A percentile compares a stretch with the other conserved stretches of the same genome.
These are phyloP conservation scores for Candida krabiensis DNA, from an alignment of 805 yeast genomes.

Conservation along the genomic window DNA sequence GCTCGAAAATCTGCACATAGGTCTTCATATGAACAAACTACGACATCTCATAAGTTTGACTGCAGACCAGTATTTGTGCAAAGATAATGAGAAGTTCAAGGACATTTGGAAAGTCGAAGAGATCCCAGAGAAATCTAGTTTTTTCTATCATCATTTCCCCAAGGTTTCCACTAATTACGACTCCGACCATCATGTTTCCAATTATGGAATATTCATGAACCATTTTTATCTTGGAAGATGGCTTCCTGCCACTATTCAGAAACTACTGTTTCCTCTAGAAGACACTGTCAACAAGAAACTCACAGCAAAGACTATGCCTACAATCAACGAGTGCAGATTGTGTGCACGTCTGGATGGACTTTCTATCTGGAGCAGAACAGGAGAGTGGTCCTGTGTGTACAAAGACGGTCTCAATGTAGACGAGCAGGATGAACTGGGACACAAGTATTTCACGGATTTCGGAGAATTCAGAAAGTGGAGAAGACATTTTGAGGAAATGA, in stretches of 20 bases:
- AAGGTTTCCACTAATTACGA: slow-evolving; percentile 33
- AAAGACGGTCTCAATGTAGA: slow-evolving; percentile 3
- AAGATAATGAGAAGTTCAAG: slow-evolving; percentile 29
- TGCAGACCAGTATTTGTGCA: slow-evolving; percentile 21
- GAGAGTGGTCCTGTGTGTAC: slow-evolving; percentile 33
- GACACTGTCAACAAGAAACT: slow-evolving; percentile 22
- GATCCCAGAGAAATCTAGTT: slow-evolving; percentile 28
- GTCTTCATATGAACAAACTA: slow-evolving; percentile 4
- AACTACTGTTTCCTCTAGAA: slow-evolving; percentile 30
- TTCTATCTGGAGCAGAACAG: slow-evolving; percentile 29
- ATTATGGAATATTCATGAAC: slow-evolving; percentile 26
- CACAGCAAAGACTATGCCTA: slow-evolving; percentile 31
- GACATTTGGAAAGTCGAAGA: slow-evolving; percentile 29
- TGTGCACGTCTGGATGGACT: slow-evolving; percentile 28
- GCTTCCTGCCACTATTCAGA: slow-evolving; percentile 30
- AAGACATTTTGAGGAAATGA: slow-evolving; percentile 8
- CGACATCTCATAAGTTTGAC: slow-evolving; percentile 12
- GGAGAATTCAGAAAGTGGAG: slow-evolving; percentile 28
- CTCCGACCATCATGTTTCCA: slow-evolving; percentile 31
- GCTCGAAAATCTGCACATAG: slow-evolving; percentile 1
- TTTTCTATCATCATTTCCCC: slow-evolving; percentile 34
- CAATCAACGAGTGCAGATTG: slow-evolving; percentile 30
- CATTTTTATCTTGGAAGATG: slow-evolving; percentile 35
- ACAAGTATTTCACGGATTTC: slow-evolving; percentile 23
- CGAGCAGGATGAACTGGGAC: slow-evolving; percentile 24